A percentile compares a stretch with the other conserved stretches of the same genome.
These are phyloP conservation scores for Cryptococcus sp. DNA, from an alignment of 1,284 basidiomycete species.

Conservation along the genomic window DNA sequence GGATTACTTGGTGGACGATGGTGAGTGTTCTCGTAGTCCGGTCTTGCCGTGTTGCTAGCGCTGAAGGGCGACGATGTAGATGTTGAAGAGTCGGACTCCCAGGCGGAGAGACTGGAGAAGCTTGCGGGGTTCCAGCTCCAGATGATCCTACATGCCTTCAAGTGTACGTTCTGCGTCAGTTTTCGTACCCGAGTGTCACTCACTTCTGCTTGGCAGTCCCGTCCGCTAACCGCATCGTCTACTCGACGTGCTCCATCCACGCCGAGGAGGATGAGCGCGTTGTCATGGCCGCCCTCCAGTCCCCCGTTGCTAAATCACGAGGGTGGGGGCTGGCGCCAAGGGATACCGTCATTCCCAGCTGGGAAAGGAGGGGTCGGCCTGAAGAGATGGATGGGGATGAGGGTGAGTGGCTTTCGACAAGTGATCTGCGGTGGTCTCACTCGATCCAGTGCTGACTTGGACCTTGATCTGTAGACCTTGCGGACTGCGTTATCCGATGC, in stretches of 20 bases:
- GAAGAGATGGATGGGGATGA: slow-evolving; percentile 57
- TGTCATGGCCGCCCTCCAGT: slow-evolving; percentile 66
- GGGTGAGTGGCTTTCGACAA: slow-evolving; percentile 18
- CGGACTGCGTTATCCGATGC: slow-evolving; percentile 74
- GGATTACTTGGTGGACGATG: slow-evolving; percentile 70
- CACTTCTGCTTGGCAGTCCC: slow-evolving; percentile 3
- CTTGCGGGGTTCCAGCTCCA: slow-evolving; percentile 83
- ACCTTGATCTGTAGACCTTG: slow-evolving; percentile 53
- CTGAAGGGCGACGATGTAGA: slow-evolving; percentile 7
- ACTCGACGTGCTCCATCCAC: slow-evolving; percentile 94
- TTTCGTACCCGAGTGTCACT: background rate
- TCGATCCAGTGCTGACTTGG: background rate
- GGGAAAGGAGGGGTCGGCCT: slow-evolving; percentile 70
- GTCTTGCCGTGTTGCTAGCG: background rate
- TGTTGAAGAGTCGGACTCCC: slow-evolving; percentile 53
- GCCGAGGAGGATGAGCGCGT: slow-evolving; percentile 86
- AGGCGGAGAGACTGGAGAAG: slow-evolving; percentile 69
- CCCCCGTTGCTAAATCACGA: slow-evolving; percentile 60
- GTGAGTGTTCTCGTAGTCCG: slow-evolving; percentile 21
- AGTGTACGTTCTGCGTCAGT: slow-evolving; percentile 59
- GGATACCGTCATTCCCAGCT: slow-evolving; percentile 65
- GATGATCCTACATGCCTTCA: slow-evolving; percentile 92
- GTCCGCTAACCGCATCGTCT: slow-evolving; percentile 66
- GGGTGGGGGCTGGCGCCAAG: slow-evolving; percentile 67
- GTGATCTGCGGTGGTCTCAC: too few species aligned